These are phyloP conservation scores for Cyberlindnera mycetangii DNA, from an alignment of 805 yeast genomes.

Conservation along the genomic window DNA sequence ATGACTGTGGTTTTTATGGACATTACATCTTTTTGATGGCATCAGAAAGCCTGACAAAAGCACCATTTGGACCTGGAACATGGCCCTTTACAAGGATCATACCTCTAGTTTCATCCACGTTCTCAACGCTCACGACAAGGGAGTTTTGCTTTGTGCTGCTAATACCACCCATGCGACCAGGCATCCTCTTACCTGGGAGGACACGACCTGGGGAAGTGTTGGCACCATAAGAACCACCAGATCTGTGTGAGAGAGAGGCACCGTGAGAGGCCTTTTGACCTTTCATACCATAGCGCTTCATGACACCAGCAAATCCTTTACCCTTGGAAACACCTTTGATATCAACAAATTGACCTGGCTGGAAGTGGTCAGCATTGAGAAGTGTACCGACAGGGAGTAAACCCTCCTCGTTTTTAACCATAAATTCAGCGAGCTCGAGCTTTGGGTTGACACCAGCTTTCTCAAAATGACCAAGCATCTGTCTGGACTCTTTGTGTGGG, in stretches of 20 bases:
- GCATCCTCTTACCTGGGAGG: slow-evolving; percentile 96
- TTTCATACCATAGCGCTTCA: slow-evolving; percentile 88
- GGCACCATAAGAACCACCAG: slow-evolving; percentile 96
- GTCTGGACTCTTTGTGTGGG: slow-evolving; percentile 58
- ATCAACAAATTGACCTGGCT: slow-evolving; percentile 81
- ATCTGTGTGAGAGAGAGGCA: slow-evolving; percentile 88
- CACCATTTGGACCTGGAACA: slow-evolving; percentile 84
- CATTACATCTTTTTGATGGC: slow-evolving; percentile 49
- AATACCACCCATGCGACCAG: slow-evolving; percentile 91
- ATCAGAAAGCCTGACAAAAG: slow-evolving; percentile 73
- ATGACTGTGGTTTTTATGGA: neutral
- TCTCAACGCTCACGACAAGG: slow-evolving; percentile 61
- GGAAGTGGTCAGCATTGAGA: slow-evolving; percentile 79
- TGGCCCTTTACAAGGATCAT: slow-evolving; percentile 83
- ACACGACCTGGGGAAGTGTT: slow-evolving; percentile 95
- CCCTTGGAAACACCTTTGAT: slow-evolving; percentile 79
- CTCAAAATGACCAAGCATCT: slow-evolving; percentile 72
- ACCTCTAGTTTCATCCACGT: slow-evolving; percentile 68
- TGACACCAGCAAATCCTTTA: slow-evolving; percentile 97
- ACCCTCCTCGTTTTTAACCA: slow-evolving; percentile 64
- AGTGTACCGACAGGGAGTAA: slow-evolving; percentile 75
- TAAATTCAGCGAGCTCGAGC: slow-evolving; percentile 68
- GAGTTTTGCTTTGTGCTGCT: slow-evolving; percentile 72
- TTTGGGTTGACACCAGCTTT: slow-evolving; percentile 85
- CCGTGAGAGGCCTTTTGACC: slow-evolving; percentile 96